phyloP scores from a whole-genome alignment of 2,329 filamentous ascomycete species.

The Fusarium ambrosium region DNA sequence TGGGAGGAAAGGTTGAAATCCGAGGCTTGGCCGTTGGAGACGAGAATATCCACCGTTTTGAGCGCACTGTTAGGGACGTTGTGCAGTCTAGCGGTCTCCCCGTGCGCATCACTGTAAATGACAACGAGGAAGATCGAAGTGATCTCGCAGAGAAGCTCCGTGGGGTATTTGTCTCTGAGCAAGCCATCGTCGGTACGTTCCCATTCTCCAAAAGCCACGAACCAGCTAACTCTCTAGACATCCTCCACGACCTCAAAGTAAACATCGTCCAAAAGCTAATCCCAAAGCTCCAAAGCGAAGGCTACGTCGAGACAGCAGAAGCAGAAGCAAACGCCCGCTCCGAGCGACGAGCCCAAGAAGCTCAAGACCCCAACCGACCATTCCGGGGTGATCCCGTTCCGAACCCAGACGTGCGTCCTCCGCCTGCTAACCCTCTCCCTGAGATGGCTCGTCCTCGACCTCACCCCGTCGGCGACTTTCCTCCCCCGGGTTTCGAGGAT shows the following conservation, averaged over 20 bases:
- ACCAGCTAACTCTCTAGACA: constrained; percentile 57
- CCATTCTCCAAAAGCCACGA: no score
- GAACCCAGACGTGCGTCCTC: constrained; percentile 71
- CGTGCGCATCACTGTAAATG: constrained; percentile 65
- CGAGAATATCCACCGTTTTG: constrained; percentile 84
- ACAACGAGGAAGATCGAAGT: constrained; percentile 63
- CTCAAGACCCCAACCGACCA: constrained; percentile 50
- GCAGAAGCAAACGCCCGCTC: constrained; percentile 58
- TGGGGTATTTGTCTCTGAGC: constrained; percentile 79
- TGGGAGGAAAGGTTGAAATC: constrained; percentile 87
- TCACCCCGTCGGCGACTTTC: constrained; percentile 77
- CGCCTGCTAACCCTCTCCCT: constrained; percentile 74
- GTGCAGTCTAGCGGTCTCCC: constrained; percentile 72
- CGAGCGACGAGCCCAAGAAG: constrained; percentile 57
- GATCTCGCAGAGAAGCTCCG: constrained; percentile 64
- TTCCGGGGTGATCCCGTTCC: constrained; percentile 65
- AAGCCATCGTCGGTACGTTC: constrained; percentile 67
- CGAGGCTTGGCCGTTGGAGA: constrained; percentile 83
- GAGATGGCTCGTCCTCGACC: constrained; percentile 70
- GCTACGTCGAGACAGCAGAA: constrained; percentile 75
- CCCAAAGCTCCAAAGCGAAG: constrained; percentile 81
- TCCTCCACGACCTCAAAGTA: constrained; percentile 80
- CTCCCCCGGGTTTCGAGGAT: constrained; percentile 93
- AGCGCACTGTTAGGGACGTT: constrained; percentile 79
- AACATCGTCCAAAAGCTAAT: constrained; percentile 88